Percentiles rank a stretch among this genome's conserved stretches.
Conservation (phyloP, 768 basidiomycete species). For the Calocybe gangraenosa region DNA sequence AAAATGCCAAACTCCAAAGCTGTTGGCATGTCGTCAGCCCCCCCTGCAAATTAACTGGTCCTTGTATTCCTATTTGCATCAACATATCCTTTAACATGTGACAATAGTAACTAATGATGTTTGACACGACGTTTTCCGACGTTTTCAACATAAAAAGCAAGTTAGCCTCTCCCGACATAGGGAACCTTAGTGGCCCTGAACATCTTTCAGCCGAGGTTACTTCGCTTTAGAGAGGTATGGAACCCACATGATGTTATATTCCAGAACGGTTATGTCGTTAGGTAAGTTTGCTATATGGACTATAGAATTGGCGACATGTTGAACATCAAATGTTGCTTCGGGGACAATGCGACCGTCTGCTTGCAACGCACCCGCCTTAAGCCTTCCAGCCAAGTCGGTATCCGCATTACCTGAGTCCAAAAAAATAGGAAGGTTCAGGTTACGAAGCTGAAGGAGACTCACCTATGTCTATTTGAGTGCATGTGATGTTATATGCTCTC, state of each 20-base stretch:
- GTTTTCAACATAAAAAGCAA: neutral
- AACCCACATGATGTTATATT: constrained; percentile 71
- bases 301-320: constrained; percentile 67
- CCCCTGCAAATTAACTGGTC: constrained; percentile 17
- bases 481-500: constrained; percentile 65
- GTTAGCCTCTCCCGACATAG: constrained; percentile 25
- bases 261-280: constrained; percentile 62
- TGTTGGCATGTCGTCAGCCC: constrained; percentile 34
- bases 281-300: constrained; percentile 72
- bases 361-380: constrained; percentile 54
- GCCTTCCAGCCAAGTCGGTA: constrained; percentile 51
- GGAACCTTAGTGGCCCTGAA: constrained; percentile 24
- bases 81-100: neutral
- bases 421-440: neutral
- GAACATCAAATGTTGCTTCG: constrained; percentile 68
- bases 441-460: constrained; percentile 3
- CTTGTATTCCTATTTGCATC: neutral
- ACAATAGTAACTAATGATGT: neutral
- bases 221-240: neutral
- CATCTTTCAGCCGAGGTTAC: neutral
- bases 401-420: constrained; percentile 57
- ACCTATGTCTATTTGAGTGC: constrained; percentile 85
- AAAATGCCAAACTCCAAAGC: constrained; percentile 93
- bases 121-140: neutral
- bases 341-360: constrained; percentile 54